Evolutionary conservation across 2,329 filamentous ascomycete genomes (phyloP), one percentile per base, ranked within the genome.

Genomic region (Nemania sp.): DNA sequence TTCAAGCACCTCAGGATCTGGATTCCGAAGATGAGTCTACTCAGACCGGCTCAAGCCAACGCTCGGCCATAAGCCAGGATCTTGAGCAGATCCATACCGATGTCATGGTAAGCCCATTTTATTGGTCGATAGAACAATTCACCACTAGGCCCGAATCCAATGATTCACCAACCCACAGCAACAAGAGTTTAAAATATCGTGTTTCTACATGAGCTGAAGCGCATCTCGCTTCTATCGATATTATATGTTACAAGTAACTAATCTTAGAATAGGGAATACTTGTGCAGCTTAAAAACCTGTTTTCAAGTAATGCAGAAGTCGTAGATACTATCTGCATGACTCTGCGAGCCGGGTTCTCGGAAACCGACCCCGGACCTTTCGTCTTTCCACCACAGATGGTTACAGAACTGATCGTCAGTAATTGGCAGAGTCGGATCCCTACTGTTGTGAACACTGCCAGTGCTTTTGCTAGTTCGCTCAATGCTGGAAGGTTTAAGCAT

Each of bases 351-450:
- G 91, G 91, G 0, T 93, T 93, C 69, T 87, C 87, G 1, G 91
- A 96, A 73, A 83, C 81, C 0, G 83, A 87, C 25, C 85, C 89
- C 2, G 91, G 91, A 0, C 89, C 90, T 0, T 94, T 95, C 68
- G 90, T 93, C 9, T 86, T 96, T 62, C 83, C 88, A 2, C 81
- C 89, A 0, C 77, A 81, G 0, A 80, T 86, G 64, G 85, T 90
- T n/a, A 84, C 87, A 11, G 80, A 86, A 43, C 89, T 90, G 71
- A 80, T 95, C 48, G 79, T 83, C 3, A 83, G 82, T 20, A 79
- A 76, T 1, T 75, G 83, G 39, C 77, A 83, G n/a, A 89, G 84
- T 10, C 87, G 89, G 47, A 79, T 91, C 39, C 89, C 89, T 2
- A 82, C 84, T 3, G 80, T 93, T 10, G 83, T 95, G 32, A 87